Evolutionary conservation across 2,329 filamentous ascomycete genomes (phyloP).

Genomic region (Sclerotinia sclerotiorum): DNA sequence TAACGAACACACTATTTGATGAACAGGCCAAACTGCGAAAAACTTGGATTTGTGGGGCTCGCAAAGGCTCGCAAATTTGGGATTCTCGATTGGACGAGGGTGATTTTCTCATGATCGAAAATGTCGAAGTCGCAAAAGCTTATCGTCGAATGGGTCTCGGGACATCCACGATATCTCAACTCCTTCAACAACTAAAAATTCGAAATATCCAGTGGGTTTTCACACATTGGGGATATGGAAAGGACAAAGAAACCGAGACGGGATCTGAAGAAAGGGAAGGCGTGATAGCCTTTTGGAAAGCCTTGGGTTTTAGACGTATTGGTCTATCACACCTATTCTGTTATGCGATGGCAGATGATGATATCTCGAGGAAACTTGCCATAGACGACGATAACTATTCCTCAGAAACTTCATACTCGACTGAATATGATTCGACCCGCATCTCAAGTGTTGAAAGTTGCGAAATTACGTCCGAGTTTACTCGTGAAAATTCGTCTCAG

Average conservation of each 20-base stretch:
- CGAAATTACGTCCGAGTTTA: background rate
- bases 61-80: background rate
- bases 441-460: background rate
- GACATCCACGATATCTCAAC: background rate
- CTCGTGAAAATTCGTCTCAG: background rate
- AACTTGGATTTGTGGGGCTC: background rate
- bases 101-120: conserved; percentile 4
- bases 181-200: background rate
- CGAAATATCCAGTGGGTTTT: background rate
- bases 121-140: background rate
- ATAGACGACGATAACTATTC: background rate
- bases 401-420: background rate
- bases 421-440: background rate
- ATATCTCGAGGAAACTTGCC: background rate
- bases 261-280: background rate
- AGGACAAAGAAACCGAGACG: background rate
- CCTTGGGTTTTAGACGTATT: background rate
- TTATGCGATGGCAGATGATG: background rate
- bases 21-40: background rate
- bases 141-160: background rate
- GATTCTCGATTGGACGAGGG: background rate
- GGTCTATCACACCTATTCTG: background rate
- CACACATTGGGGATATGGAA: background rate
- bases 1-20: background rate
- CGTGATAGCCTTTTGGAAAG: conserved; percentile 4